Conservation (phyloP, 495 filamentous ascomycete species). For the Tuber brumale region DNA sequence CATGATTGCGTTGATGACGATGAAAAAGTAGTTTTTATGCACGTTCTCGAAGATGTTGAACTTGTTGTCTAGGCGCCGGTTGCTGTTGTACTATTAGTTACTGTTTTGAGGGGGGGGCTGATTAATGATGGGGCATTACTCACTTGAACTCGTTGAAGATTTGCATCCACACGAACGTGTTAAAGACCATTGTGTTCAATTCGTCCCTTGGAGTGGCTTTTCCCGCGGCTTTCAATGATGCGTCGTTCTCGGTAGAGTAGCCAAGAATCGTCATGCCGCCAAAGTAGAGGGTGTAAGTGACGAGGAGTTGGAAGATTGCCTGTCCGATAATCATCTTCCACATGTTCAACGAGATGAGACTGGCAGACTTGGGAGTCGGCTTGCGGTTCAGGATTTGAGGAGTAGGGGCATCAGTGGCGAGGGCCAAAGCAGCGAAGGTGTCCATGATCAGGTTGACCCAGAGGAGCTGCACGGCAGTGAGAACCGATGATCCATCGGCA, state of each 20-base stretch:
- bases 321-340: slow-evolving; percentile 96
- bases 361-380: slow-evolving; percentile 69
- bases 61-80: slow-evolving; percentile 78
- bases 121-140: slow-evolving; percentile 40
- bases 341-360: slow-evolving; percentile 77
- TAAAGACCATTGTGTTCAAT: slow-evolving; percentile 74
- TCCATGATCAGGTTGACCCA: slow-evolving; percentile 97
- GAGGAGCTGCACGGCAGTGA: slow-evolving; percentile 78
- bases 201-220: slow-evolving; percentile 35
- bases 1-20: slow-evolving; percentile 75
- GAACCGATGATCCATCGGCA: slow-evolving; percentile 58
- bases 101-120: background rate
- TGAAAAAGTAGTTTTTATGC: slow-evolving; percentile 69
- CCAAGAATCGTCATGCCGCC: slow-evolving; percentile 56
- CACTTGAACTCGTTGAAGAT: slow-evolving; percentile 93
- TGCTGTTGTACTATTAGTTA: slow-evolving; percentile 49
- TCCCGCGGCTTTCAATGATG: slow-evolving; percentile 35
- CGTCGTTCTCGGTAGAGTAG: slow-evolving; percentile 45
- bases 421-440: slow-evolving; percentile 76
- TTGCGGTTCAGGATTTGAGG: slow-evolving; percentile 73
- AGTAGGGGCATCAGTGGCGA: slow-evolving; percentile 78
- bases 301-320: slow-evolving; percentile 69
- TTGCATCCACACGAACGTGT: slow-evolving; percentile 95
- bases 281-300: slow-evolving; percentile 76
- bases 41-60: slow-evolving; percentile 87